Evolutionary conservation across 768 basidiomycete genomes (phyloP), one percentile per base, ranked within the genome.

Genomic region (Dacryopinax primogenitus): DNA sequence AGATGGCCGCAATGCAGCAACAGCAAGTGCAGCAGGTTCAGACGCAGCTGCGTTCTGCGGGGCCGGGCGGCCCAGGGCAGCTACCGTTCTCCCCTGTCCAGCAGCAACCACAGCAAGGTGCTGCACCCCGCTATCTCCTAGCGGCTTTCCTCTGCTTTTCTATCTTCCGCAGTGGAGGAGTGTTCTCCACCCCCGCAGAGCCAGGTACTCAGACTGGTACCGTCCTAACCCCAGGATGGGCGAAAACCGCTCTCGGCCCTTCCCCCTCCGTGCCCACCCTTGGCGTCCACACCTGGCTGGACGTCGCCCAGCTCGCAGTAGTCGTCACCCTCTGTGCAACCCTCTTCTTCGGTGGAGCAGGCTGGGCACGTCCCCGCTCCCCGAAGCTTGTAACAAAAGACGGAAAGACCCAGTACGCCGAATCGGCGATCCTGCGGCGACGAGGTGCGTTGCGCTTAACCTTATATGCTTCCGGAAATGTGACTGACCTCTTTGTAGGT

Each of bases 61-160:
- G 45, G 23, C 45, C 45, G 6, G 45, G 11, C 45, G 45, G n/a
- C n/a, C 26, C 23, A 32, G 9, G 3, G 51, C 51, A 23, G 51
- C 51, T 4, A 23, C 26, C 51, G 79, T 84, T 51, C 78, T 81
- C 18, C 74, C 81, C n/a, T 73, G 41, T 9, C 62, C 45, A 47
- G 66, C 69, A 70, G 33, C 69, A 71, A 62, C 44, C 51, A 26
- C 66, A 70, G 21, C 66, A 67, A 39, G 33, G 21, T 72, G 72
- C 78, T 74, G 36, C 62, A 34, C 65, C 66, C 44, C 88, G 90
- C 67, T 90, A 87, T 73, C 84, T 92, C 63, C 83, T 92, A 58
- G 89, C 88, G 30, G 84, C 84, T 30, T 92, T 92, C 70, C 87
- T 88, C 0, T 78, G 92, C 64, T 90, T 92, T 76, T 90, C 88